These are phyloP conservation scores for Quercus variabilis DNA, from an alignment of 306 rosid genomes.

Conservation along the genomic window DNA sequence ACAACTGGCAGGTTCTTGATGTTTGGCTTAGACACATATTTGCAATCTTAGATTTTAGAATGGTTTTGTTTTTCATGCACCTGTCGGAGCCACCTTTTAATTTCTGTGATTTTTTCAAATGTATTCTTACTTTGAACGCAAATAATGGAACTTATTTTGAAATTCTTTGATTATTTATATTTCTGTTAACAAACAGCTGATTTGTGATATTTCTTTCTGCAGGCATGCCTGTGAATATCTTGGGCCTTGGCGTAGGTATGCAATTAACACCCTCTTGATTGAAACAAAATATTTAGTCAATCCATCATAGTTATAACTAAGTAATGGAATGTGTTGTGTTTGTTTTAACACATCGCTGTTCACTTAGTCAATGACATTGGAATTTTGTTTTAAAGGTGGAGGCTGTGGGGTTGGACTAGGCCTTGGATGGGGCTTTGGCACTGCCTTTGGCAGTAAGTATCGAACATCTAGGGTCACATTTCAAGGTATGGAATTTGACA, in stretches of 20 bases:
- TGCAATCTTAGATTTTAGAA: background rate
- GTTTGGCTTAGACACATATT: background rate
- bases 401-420: slow-evolving; percentile 98
- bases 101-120: background rate
- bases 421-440: slow-evolving; percentile 98
- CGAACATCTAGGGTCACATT: slow-evolving; percentile 62
- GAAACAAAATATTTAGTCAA: background rate
- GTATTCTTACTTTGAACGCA: background rate
- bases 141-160: background rate
- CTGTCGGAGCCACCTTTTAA: background rate
- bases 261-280: slow-evolving; percentile 1
- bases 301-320: background rate
- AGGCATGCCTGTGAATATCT: slow-evolving; percentile 85
- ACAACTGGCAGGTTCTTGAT: background rate
- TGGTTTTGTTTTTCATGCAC: background rate
- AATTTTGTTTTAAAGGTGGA: slow-evolving; percentile 63
- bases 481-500: slow-evolving; percentile 66
- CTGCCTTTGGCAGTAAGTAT: slow-evolving; percentile 85
- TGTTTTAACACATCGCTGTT: background rate
- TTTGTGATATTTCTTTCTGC: slow-evolving; percentile 20
- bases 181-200: background rate
- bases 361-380: background rate
- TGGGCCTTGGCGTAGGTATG: slow-evolving; percentile 94
- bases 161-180: background rate
- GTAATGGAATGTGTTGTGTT: background rate